Evolutionary conservation across 2,329 filamentous ascomycete species (phyloP), one percentile per base, ranked within the genome.

Genomic region (Exophiala calicioides): DNA sequence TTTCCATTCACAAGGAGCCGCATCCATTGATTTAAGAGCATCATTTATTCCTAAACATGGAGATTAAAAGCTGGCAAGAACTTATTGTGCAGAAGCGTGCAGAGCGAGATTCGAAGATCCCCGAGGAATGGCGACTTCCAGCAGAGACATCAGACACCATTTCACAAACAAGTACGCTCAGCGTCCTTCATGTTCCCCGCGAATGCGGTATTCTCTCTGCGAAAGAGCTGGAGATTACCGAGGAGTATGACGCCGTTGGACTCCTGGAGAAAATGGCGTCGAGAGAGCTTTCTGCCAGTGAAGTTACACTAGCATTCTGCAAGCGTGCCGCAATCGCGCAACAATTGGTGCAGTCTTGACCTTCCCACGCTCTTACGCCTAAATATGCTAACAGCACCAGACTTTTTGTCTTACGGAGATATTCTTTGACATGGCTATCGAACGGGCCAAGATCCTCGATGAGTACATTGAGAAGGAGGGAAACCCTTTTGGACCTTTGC

Each of bases 381-480:
- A 20, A 7, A 10, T 30, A 10, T 35, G 29, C 44, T 43, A 16
- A 52, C 26, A 7, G 13, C n/a, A 19, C 18, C 33, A 51, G 55
- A 55, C 49, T 5, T 55, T 53, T 23, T 57, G 55, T 30, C 38
- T 54, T 30, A 55, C 52, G 1, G 81, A 85, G 56, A 67, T 68
- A 15, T 64, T 80, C 49, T 57, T 80, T 2, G 64, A 66, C 10
- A 56, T 58, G 27, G 75, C 73, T 1, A 72, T 76, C 5, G 64
- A 69, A 52, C 62, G 73, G 1, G 67, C 75, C 23, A 85, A 85
- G 0, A 82, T 84, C 2, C 71, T 89, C 1, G 81, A 85, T 57
- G 66, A 68, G n/a, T 64, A 80, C 48, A 55, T 79, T 1, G 64
- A 66, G n/a, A 57, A 58, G 23, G 75, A 73, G 1, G 72, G 76